Evolutionary conservation across 106 monocot genomes (phyloP).

Genomic region (Dioscorea zingiberensis): DNA sequence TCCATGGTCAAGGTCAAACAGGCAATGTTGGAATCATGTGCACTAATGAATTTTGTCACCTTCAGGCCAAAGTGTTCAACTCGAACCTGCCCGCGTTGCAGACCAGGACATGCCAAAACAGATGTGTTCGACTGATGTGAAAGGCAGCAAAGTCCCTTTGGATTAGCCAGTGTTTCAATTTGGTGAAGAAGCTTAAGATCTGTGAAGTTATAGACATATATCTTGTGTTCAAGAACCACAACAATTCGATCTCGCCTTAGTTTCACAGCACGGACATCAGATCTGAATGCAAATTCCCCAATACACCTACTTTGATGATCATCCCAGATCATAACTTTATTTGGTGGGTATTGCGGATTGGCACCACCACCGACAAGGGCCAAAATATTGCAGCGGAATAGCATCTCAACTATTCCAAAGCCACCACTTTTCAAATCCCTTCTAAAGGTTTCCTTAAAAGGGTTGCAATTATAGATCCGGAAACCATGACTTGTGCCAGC

Average conservation of each 20-base stretch:
- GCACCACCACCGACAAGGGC: conserved; percentile 85
- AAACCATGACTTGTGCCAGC: conserved; percentile 81
- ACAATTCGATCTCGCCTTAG: conserved; percentile 71
- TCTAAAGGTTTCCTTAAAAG: conserved; percentile 85
- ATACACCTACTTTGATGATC: conserved; percentile 75
- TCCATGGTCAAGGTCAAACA: conserved; percentile 81
- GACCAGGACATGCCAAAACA: conserved; percentile 78
- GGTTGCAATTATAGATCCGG: conserved; percentile 73
- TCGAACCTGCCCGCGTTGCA: conserved; percentile 63
- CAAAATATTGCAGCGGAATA: conserved; percentile 81
- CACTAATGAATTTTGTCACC: conserved; percentile 70
- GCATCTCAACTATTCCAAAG: conserved; percentile 75
- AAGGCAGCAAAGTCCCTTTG: conserved; percentile 80
- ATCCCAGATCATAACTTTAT: conserved; percentile 90
- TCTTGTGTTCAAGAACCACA: conserved; percentile 81
- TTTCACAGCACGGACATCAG: conserved; percentile 71
- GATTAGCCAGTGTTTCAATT: conserved; percentile 80
- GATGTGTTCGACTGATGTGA: conserved; percentile 72
- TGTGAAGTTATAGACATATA: conserved; percentile 78
- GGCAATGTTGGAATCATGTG: conserved; percentile 80
- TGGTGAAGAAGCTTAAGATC: conserved; percentile 87
- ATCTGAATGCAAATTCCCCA: conserved; percentile 83
- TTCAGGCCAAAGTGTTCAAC: conserved; percentile 89
- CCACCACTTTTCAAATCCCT: conserved; percentile 83
- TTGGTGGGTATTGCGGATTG: conserved; percentile 77